Conservation (phyloP, 257 asterid genomes). For the Solanum clarkiae region DNA sequence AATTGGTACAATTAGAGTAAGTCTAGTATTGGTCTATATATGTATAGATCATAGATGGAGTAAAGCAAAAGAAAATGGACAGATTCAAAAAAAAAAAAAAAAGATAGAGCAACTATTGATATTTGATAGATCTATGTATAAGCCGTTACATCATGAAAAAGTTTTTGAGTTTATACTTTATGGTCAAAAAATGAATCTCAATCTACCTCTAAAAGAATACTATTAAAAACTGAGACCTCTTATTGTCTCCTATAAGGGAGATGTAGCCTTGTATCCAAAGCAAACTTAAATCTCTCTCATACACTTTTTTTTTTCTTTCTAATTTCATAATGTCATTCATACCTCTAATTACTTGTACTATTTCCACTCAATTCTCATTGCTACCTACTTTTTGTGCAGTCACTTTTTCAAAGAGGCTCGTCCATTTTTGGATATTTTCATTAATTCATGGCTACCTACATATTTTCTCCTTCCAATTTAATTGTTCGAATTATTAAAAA, state of each 20-base stretch:
- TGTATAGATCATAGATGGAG: conserved; percentile 20
- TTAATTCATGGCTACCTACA: background rate
- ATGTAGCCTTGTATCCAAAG: conserved; percentile 43
- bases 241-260: conserved; percentile 49
- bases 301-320: conserved; percentile 26
- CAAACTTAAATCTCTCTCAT: conserved; percentile 13
- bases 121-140: background rate
- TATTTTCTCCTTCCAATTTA: no score
- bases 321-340: conserved; percentile 3
- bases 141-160: background rate
- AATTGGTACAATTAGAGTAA: conserved; percentile 3
- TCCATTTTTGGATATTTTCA: background rate
- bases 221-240: conserved; percentile 22
- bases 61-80: conserved; percentile 30
- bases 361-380: background rate
- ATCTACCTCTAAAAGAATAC: conserved; percentile 2
- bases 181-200: background rate
- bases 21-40: conserved; percentile 11
- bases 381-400: background rate
- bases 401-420: background rate
- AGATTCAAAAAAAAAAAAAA: background rate
- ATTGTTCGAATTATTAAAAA: no score
- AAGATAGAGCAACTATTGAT: background rate
- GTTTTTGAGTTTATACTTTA: background rate
- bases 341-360: background rate